Percentiles rank a stretch among this genome's conserved stretches.
phyloP scores from a whole-genome alignment of 23 red algal species.

The Agarophyton chilense region DNA sequence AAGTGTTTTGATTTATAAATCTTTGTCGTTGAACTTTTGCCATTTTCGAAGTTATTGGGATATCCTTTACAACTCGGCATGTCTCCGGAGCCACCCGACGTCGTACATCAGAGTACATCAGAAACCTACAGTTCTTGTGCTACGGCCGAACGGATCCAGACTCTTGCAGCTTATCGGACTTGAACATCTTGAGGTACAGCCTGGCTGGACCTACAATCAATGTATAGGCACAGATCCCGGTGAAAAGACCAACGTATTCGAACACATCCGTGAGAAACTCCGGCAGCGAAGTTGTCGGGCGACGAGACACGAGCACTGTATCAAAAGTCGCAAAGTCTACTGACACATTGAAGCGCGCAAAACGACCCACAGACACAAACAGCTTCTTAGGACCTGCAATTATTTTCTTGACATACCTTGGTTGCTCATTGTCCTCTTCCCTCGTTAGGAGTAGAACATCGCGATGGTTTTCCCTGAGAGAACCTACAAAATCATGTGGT shows the following conservation, averaged over 20 bases:
- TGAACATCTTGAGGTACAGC: constrained; percentile 44
- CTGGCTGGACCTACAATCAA: constrained; percentile 57
- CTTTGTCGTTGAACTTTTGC: no score
- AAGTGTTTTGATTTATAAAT: no score
- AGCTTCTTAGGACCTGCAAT: constrained; percentile 16
- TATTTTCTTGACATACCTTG: background rate
- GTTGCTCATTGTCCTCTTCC: constrained; percentile 7
- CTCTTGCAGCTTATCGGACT: background rate
- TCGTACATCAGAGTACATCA: no score
- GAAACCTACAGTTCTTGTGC: no score
- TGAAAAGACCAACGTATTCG: constrained; percentile 70
- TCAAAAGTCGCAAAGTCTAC: constrained; percentile 58
- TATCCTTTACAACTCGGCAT: no score
- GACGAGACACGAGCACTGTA: constrained; percentile 13
- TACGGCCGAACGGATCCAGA: background rate
- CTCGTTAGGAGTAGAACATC: constrained; percentile 35
- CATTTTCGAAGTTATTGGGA: no score
- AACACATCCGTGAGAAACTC: constrained; percentile 74
- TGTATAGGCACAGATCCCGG: constrained; percentile 66
- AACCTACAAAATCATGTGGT: constrained; percentile 17
- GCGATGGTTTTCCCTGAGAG: constrained; percentile 29
- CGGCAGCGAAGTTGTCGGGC: constrained; percentile 52
- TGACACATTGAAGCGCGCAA: constrained; percentile 39
- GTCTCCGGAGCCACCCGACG: no score
- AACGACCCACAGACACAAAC: constrained; percentile 35